Evolutionary conservation across 2,329 filamentous ascomycete species (phyloP).

Genomic region (Cryphonectria nitschkei): DNA sequence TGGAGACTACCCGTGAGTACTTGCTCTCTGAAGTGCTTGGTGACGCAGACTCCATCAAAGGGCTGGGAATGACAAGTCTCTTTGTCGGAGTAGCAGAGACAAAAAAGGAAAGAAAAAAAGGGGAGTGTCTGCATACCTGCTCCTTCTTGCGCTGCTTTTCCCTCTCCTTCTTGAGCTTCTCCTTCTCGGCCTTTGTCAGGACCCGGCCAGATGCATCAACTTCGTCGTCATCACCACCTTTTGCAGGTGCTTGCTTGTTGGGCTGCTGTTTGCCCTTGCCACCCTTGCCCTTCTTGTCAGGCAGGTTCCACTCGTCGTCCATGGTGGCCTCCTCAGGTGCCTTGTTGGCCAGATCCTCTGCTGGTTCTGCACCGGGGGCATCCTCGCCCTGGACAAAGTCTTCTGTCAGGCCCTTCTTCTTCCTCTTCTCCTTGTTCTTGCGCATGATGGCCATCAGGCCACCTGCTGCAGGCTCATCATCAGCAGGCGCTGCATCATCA

Average conservation of each 20-base stretch:
- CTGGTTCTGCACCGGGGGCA: slow-evolving; percentile 46
- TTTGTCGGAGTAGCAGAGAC: not conserved
- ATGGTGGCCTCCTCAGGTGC: slow-evolving; percentile 82
- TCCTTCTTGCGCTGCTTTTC: slow-evolving; percentile 99
- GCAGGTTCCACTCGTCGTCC: slow-evolving; percentile 84
- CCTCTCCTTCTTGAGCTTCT: slow-evolving; percentile 95
- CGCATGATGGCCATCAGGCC: slow-evolving; percentile 80
- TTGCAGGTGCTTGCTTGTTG: slow-evolving; percentile 47
- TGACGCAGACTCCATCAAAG: not conserved
- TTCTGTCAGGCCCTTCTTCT: slow-evolving; percentile 80
- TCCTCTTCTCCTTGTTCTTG: slow-evolving; percentile 84
- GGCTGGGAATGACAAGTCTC: not conserved
- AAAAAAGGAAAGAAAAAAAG: not conserved
- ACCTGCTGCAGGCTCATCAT: slow-evolving; percentile 57
- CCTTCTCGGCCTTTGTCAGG: slow-evolving; percentile 97
- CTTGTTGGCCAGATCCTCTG: slow-evolving; percentile 53
- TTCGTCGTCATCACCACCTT: slow-evolving; percentile 49
- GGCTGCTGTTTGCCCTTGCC: slow-evolving; percentile 54
- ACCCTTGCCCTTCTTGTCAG: slow-evolving; percentile 74
- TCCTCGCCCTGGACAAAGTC: slow-evolving; percentile 75
- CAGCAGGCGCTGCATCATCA: slow-evolving; percentile 49
- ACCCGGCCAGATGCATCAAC: slow-evolving; percentile 66
- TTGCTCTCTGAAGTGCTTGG: not conserved
- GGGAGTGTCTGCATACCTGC: slow-evolving; percentile 60
- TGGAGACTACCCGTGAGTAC: slow-evolving; percentile 39